A percentile compares a stretch with the other conserved stretches of the same genome.
These are phyloP conservation scores for Clavulina sp. DNA, from an alignment of 768 basidiomycete species.

Conservation along the genomic window DNA sequence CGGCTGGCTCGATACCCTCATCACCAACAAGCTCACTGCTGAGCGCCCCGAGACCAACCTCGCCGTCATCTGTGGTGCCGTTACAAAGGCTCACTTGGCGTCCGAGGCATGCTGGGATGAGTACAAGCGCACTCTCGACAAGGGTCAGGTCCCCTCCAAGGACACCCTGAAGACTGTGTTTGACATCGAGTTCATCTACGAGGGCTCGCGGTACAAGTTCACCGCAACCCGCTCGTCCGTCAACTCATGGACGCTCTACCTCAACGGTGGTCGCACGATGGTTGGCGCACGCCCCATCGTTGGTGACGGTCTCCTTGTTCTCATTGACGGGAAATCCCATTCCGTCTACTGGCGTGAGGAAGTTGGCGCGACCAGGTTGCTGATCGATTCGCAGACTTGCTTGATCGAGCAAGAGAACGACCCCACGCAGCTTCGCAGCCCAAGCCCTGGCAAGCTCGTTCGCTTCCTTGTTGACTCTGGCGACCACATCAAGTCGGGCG, in stretches of 20 bases:
- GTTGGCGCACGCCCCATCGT: conserved; percentile 86
- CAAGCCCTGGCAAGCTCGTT: conserved; percentile 91
- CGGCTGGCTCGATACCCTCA: conserved; percentile 94
- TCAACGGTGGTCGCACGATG: conserved; percentile 86
- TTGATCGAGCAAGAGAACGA: conserved; percentile 99
- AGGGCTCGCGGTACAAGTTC: conserved; percentile 87
- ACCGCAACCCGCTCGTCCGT: conserved; percentile 83
- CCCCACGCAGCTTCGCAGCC: conserved; percentile 89
- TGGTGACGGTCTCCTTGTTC: conserved; percentile 84
- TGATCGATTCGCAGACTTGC: conserved; percentile 96
- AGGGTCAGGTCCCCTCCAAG: conserved; percentile 91
- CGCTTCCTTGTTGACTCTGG: conserved; percentile 92
- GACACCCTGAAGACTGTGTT: conserved; percentile 95
- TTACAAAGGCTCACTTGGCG: conserved; percentile 83
- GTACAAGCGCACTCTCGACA: conserved; percentile 90
- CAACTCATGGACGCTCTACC: conserved; percentile 82
- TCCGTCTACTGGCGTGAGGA: conserved; percentile 98
- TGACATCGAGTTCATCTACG: conserved; percentile 93
- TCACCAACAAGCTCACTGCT: conserved; percentile 92
- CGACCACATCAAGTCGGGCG: conserved; percentile 91
- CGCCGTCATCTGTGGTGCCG: conserved; percentile 91
- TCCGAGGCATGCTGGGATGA: conserved; percentile 80
- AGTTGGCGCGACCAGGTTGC: conserved; percentile 79
- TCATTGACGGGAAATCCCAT: conserved; percentile 87
- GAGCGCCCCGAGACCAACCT: conserved; percentile 87